Evolutionary conservation across 192 early-diverging fungal genomes (phyloP), one percentile per base, ranked within the genome.

Genomic region (Coemansia sp.): DNA sequence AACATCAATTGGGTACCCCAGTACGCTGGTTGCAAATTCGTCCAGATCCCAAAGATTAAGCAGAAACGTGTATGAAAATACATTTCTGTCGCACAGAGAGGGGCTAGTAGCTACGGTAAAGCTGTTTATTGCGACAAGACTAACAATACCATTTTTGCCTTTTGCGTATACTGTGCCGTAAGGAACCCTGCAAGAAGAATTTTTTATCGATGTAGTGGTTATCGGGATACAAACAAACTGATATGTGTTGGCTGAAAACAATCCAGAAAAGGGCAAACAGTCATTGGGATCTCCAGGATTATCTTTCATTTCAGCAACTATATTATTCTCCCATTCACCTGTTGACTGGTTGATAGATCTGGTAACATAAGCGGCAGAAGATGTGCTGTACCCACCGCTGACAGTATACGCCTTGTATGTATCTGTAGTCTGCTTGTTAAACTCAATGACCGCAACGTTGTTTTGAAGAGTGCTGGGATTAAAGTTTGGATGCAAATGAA

Each of bases 381-480:
- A 5, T 4, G n/a, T 34, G 9, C 7, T 58, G 34, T 20, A 58
- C 28, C n/a, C 45, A 39, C 20, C 60, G 39, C 8, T 8, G 39
- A 61, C 33, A 39, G 54, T 52, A 51, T 68, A 68, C 1, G 48
- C 18, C 43, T 61, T 39, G 35, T 52, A 68, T 5, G 57, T 51
- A 32, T 60, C 43, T 8, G 39, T 58, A 1, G 69, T 59, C n/a
- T 64, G 14, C 39, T 71, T 56, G 69, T 71, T 71, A 15, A 71
- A 71, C 55, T 71, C 34, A 2, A 71, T 45, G 4, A 71, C 61
- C 2, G 69, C 69, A 22, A 71, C 45, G 43, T 71, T 71, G 43
- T 71, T 51, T 33, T 43, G 61, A 11, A 71, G 61, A 6, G 69
- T 51, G 1, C 2, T 37, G 2, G 52, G 61, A 37, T 71, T 71